Base-by-base conservation (phyloP, 1,284 basidiomycete species). In the Grifola frondosa region DNA sequence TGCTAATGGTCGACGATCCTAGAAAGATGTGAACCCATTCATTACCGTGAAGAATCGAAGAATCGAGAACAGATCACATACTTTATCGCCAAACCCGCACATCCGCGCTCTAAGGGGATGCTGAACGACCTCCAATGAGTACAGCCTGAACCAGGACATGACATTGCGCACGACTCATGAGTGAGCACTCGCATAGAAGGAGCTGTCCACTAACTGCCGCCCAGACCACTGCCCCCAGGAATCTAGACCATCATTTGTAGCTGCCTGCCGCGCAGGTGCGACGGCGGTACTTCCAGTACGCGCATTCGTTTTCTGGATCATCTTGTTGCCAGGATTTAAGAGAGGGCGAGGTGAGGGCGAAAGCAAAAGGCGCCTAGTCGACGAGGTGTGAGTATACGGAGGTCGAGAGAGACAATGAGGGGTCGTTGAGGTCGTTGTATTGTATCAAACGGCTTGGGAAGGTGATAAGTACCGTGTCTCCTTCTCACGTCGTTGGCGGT, bases 1-100 rank as follows among this genome's bases (percentile, higher is more conserved):
- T 0, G 91, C 91, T 45, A 96, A 72, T 0, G 92, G 91, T 46
- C 92, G 77, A 49, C 91, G 85, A 75, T 96, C 92, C 91, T 94
- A 55, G 40, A 34, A 48, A 40, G 13, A 25, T 22, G 37, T 33
- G 42, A 42, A 45, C 44, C 39, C 43, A 39, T 32, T 33, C 47
- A 48, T 53, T 32, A 42, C 40, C 29, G 36, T 32, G 16, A 20
- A 31, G 10, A 23, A 37, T 28, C 38, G 22, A 40, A 30, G 41
- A 22, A 32, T 28, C 44, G 40, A 38, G 42, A 28, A 33, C 29
- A 41, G 34, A 13, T 24, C 16, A 64, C 71, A 44, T 50, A 91
- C 92, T 75, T 94, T 95, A 72, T 95, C 91, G 40, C 92, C 92
- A 66, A 95, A 94, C 4, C 92, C 92, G 65, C 92, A 95, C 81